Percentiles rank a stretch among this genome's conserved stretches.
These are phyloP conservation scores for Corylus americana DNA, from an alignment of 306 rosid genomes.

Conservation along the genomic window DNA sequence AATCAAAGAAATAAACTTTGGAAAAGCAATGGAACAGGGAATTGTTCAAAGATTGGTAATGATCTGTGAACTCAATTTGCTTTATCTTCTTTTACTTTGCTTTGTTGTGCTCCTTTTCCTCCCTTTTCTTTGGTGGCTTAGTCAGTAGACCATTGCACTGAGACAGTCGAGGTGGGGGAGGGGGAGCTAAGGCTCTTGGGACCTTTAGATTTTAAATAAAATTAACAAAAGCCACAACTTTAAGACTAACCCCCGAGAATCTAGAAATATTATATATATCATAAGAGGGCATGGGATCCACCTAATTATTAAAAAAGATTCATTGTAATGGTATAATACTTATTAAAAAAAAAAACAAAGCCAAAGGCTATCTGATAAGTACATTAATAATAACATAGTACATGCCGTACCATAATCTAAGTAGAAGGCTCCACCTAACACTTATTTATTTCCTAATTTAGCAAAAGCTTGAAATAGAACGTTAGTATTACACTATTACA, in stretches of 20 bases:
- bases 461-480: slow-evolving; percentile 25
- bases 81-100: slow-evolving; percentile 54
- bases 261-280: slow-evolving; percentile 32
- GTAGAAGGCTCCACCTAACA: slow-evolving; percentile 36
- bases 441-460: slow-evolving; percentile 34
- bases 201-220: slow-evolving; percentile 41
- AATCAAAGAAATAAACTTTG: neutral
- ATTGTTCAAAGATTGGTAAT: slow-evolving; percentile 37
- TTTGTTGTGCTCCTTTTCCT: slow-evolving; percentile 42
- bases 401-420: slow-evolving; percentile 51
- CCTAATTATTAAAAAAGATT: slow-evolving; percentile 25
- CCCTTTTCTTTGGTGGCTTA: slow-evolving; percentile 41
- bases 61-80: slow-evolving; percentile 38
- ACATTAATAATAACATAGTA: slow-evolving; percentile 38
- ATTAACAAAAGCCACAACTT: slow-evolving; percentile 49
- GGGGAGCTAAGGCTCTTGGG: slow-evolving; percentile 30
- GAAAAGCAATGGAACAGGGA: slow-evolving; percentile 26
- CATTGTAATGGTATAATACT: slow-evolving; percentile 10
- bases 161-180: slow-evolving; percentile 21
- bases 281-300: slow-evolving; percentile 41
- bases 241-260: slow-evolving; percentile 71
- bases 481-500: neutral
- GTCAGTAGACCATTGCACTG: slow-evolving; percentile 27
- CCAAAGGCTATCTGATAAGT: slow-evolving; percentile 26
- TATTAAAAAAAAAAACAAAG: neutral